Conservation (phyloP, 352 stramenopile genomes). For the Globisporangium abappressorium region DNA sequence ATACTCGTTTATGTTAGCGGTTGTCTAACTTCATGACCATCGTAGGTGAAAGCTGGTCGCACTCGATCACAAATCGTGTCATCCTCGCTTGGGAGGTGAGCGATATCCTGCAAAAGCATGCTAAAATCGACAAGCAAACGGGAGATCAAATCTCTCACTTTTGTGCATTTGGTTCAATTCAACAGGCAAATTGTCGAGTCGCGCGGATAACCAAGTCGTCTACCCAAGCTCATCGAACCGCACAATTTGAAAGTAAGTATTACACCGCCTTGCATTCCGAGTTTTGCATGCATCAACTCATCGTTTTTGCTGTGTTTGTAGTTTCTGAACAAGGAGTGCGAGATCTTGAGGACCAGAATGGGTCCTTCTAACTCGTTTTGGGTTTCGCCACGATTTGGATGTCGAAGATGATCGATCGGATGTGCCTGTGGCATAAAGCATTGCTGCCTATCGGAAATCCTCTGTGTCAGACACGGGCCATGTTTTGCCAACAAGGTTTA, state of each 20-base stretch:
- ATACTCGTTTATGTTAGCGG: background rate
- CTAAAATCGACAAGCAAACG: background rate
- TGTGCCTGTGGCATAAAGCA: no score
- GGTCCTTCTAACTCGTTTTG: no score
- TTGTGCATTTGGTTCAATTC: background rate
- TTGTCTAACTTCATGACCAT: background rate
- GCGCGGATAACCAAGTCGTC: slow-evolving; percentile 54
- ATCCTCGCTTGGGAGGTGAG: slow-evolving; percentile 69
- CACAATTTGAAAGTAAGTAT: slow-evolving; percentile 40
- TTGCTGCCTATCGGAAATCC: no score
- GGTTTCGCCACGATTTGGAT: no score
- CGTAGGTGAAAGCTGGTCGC: slow-evolving; percentile 69
- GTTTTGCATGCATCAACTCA: background rate
- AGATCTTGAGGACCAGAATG: background rate
- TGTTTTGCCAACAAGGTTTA: no score
- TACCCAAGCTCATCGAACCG: slow-evolving; percentile 29
- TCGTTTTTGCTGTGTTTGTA: background rate
- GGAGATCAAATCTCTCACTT: background rate
- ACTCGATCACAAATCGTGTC: slow-evolving; percentile 59
- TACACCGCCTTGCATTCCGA: background rate
- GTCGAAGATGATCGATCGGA: no score
- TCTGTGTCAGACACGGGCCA: no score
- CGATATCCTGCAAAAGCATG: background rate
- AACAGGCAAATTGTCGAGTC: slow-evolving; percentile 35
- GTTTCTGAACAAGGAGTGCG: slow-evolving; percentile 17